Evolutionary conservation across 2,329 filamentous ascomycete genomes (phyloP), one percentile per base, ranked within the genome.

Genomic region (Phyllosticta citribraziliensis): DNA sequence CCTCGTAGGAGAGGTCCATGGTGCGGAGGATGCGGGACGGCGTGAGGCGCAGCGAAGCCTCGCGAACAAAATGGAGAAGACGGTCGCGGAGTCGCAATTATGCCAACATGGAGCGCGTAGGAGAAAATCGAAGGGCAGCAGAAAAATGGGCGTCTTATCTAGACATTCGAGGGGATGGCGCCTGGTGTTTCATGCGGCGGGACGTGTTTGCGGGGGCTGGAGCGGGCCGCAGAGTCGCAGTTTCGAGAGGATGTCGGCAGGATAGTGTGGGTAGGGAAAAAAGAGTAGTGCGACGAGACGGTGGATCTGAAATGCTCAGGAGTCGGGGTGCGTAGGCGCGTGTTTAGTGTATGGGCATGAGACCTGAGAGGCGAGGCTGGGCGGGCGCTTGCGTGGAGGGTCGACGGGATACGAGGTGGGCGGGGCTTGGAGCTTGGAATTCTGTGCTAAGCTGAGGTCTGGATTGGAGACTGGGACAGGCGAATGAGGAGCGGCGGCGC

Each of bases 1-100:
- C 70, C 64, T 75, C 66, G 61, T 67, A 70, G 60, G 73, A 66
- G 57, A 73, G 64, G 65, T 80, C 76, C 79, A 81, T 82, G 69
- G 67, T 61, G 63, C 55, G 20, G 17, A 22, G 55, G 56, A 30
- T 30, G 2, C 58, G 64, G 40, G 65, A 55, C 62, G 62, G 35
- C 11, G 33, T 40, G 33, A 40, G 58, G 57, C 50, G 24, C 24
- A 58, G 55, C 50, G 57, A 53, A 58, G 56, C 62, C 61, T 56
- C 62, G 65, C 65, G 60, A 10, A 30, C 27, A 10, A 30, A 10
- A 30, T 30, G 63, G 64, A 62, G 11, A 17, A 30, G 24, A 33
- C 50, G 30, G 55, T 14, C 11, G 22, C 22, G 51, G n/a, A 25
- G 47, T 35, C 24, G 52, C 33, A 50, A 22, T 55, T 40, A 55